Evolutionary conservation across 2,329 filamentous ascomycete species (phyloP).

Genomic region (Aspergillus spinulosporus): DNA sequence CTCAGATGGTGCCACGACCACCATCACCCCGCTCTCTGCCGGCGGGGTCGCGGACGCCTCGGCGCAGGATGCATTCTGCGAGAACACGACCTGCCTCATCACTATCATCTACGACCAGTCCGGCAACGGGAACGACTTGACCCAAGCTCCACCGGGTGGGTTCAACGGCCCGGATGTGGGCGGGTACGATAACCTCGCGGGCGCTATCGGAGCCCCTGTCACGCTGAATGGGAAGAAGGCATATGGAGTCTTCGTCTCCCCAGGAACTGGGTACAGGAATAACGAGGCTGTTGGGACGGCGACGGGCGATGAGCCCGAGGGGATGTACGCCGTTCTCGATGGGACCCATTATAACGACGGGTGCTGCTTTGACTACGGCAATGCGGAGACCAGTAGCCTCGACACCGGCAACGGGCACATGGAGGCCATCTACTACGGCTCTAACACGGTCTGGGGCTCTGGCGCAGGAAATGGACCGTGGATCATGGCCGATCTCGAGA

Average conservation of each 20-base stretch:
- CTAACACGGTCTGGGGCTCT: constrained; percentile 55
- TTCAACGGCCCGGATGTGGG: constrained; percentile 57
- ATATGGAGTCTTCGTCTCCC: constrained; percentile 64
- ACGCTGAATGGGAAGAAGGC: constrained; percentile 61
- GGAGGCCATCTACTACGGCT: constrained; percentile 68
- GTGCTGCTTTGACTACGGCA: constrained; percentile 58
- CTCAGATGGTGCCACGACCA: constrained; percentile 50
- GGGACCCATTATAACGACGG: constrained; percentile 37
- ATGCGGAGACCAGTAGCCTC: constrained; percentile 53
- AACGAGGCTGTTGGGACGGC: constrained; percentile 55
- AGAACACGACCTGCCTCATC: constrained; percentile 62
- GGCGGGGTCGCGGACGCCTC: constrained; percentile 64
- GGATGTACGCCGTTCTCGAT: constrained; percentile 37
- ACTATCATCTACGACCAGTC: constrained; percentile 67
- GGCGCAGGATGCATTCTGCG: constrained; percentile 62
- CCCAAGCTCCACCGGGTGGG: constrained; percentile 60
- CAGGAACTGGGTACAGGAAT: constrained; percentile 65
- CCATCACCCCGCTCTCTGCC: constrained; percentile 54
- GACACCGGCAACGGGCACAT: constrained; percentile 66
- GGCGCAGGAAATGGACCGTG: constrained; percentile 63
- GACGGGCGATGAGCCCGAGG: constrained; percentile 53
- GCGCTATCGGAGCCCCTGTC: constrained; percentile 61
- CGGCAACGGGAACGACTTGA: constrained; percentile 62
- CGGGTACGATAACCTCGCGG: constrained; percentile 63
- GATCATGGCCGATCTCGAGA: constrained; percentile 70